A percentile compares a stretch with the other conserved stretches of the same genome.
These are phyloP conservation scores for Allium cepa DNA, from an alignment of 106 monocot species.

Conservation along the genomic window DNA sequence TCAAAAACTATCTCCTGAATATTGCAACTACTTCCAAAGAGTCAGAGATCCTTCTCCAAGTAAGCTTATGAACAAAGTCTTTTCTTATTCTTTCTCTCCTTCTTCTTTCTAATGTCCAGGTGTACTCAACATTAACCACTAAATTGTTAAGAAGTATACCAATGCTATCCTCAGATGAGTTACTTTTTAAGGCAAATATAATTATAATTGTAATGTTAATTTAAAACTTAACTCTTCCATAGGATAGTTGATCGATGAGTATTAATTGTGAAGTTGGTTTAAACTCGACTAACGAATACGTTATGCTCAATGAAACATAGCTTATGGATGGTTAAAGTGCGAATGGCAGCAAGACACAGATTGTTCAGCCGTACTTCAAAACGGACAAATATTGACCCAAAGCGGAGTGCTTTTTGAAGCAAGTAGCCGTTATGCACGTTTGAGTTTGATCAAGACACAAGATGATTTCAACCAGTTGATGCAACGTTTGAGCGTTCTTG, in stretches of 20 bases:
- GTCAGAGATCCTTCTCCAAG: background rate
- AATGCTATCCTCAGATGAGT: too few species aligned
- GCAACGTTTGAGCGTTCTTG: conserved; percentile 1
- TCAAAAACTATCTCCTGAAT: background rate
- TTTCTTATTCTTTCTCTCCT: too few species aligned
- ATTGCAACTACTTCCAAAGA: too few species aligned
- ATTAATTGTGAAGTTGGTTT: too few species aligned
- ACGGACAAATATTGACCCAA: conserved; percentile 40
- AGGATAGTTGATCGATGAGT: background rate
- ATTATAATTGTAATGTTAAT: too few species aligned
- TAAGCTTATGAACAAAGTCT: too few species aligned
- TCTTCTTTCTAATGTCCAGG: background rate
- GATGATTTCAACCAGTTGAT: conserved; percentile 11
- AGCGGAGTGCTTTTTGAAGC: conserved; percentile 3
- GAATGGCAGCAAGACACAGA: conserved; percentile 52
- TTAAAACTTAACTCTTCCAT: background rate
- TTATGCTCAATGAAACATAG: conserved; percentile 15
- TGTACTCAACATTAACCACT: too few species aligned
- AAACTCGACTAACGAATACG: background rate
- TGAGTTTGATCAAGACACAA: too few species aligned
- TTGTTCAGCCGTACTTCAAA: conserved; percentile 30
- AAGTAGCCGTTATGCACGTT: too few species aligned
- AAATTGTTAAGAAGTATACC: too few species aligned
- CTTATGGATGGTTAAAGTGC: conserved; percentile 80
- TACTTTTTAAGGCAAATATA: too few species aligned